A percentile compares a stretch with the other conserved stretches of the same genome.
These are phyloP conservation scores for Boletellus sp. DNA, from an alignment of 1,284 basidiomycete genomes.

Conservation along the genomic window DNA sequence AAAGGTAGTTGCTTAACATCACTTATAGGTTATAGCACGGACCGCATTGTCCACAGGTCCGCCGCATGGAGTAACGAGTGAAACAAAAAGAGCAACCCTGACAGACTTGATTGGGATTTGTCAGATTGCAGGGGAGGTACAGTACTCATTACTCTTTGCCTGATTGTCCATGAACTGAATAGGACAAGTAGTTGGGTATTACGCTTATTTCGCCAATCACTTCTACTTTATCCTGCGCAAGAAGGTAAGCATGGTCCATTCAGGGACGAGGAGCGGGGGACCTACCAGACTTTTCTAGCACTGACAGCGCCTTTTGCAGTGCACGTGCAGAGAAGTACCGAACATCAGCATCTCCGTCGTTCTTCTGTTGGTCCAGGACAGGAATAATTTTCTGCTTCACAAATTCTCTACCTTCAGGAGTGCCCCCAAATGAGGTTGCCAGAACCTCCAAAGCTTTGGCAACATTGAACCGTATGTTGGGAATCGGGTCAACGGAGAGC, in stretches of 20 bases:
- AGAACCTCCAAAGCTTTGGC: conserved; percentile 92
- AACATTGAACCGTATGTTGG: conserved; percentile 99
- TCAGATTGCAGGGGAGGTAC: conserved; percentile 31
- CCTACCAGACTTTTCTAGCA: conserved; percentile 28
- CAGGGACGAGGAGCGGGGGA: neutral
- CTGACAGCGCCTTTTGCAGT: conserved; percentile 52
- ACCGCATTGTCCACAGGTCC: neutral
- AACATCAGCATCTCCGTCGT: conserved; percentile 94
- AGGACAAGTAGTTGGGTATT: conserved; percentile 30
- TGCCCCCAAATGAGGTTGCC: conserved; percentile 64
- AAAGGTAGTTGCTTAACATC: neutral
- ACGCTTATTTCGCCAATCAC: conserved; percentile 21
- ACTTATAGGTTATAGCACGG: conserved; percentile 1
- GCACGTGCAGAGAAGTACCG: conserved; percentile 79
- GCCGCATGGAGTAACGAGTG: neutral
- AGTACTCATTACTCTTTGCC: conserved; percentile 31
- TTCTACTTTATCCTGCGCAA: conserved; percentile 21
- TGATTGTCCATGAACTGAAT: conserved; percentile 16
- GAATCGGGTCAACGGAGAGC: conserved; percentile 89
- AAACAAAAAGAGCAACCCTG: neutral
- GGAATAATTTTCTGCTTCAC: conserved; percentile 77
- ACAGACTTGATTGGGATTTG: conserved; percentile 19
- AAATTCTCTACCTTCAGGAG: conserved; percentile 74
- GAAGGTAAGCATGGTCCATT: conserved; percentile 1
- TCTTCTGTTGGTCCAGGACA: conserved; percentile 82